Conservation (phyloP, 306 rosid species). For the Cicer chorassanicum region DNA sequence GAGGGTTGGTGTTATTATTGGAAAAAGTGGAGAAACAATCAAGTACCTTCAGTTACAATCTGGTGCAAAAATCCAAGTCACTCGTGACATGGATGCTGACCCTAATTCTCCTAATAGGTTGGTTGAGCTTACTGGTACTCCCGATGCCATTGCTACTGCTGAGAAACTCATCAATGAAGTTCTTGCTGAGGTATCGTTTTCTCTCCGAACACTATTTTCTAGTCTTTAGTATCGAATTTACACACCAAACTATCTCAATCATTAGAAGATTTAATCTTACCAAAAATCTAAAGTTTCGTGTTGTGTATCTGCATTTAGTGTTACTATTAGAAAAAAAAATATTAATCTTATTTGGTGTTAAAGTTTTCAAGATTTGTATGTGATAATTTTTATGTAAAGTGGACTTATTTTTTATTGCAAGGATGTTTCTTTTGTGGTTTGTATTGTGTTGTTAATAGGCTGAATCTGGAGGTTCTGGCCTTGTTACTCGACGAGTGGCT, state of each 20-base stretch:
- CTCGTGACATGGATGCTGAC: conserved; percentile 88
- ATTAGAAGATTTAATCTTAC: not conserved
- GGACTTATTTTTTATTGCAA: not conserved
- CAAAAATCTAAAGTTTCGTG: not conserved
- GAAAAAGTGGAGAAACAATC: conserved; percentile 94
- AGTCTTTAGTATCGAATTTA: not conserved
- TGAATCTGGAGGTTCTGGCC: conserved; percentile 90
- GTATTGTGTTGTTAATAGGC: conserved; percentile 61
- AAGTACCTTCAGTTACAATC: conserved; percentile 92
- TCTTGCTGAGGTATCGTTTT: conserved; percentile 67
- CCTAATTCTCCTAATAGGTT: conserved; percentile 63
- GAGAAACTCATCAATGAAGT: conserved; percentile 90
- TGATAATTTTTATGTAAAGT: not conserved
- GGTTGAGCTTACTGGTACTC: conserved; percentile 88
- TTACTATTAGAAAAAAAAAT: no score
- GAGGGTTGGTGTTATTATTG: conserved; percentile 93
- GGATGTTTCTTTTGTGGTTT: not conserved
- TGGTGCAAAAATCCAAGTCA: conserved; percentile 96
- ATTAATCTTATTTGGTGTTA: not conserved
- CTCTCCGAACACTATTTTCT: not conserved
- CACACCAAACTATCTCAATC: not conserved
- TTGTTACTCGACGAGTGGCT: conserved; percentile 64
- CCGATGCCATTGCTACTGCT: conserved; percentile 79
- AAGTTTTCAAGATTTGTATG: not conserved
- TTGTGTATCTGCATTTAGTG: not conserved